Conservation (phyloP, 148 eudicot species). For the Spergularia marina region DNA sequence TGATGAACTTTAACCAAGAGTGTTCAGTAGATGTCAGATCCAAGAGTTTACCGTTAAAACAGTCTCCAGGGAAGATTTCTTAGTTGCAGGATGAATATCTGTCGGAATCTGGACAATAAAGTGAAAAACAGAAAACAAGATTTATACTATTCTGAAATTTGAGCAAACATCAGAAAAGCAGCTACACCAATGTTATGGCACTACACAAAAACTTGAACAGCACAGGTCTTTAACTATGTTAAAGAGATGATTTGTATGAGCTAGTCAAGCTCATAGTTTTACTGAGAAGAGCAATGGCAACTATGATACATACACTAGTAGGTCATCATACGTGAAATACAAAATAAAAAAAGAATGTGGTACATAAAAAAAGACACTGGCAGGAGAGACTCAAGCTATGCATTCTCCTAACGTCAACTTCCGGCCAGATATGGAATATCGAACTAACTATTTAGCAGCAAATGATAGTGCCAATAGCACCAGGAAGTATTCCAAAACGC, state of each 20-base stretch:
- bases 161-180: not conserved
- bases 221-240: not conserved
- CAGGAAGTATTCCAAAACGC: too few species aligned
- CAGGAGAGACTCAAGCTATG: not conserved
- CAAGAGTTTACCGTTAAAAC: slow-evolving; percentile 73
- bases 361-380: not conserved
- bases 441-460: not conserved
- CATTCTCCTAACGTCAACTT: not conserved
- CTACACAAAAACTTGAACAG: not conserved
- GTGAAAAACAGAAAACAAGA: not conserved
- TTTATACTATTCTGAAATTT: not conserved
- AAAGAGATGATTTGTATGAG: not conserved
- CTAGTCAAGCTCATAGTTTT: not conserved
- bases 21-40: not conserved
- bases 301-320: not conserved
- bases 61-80: slow-evolving; percentile 87
- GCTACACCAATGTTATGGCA: not conserved
- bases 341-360: not conserved
- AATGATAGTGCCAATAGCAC: too few species aligned
- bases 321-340: not conserved
- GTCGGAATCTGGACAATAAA: slow-evolving; percentile 72
- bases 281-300: not conserved
- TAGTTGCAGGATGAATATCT: slow-evolving; percentile 79
- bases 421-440: not conserved
- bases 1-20: slow-evolving; percentile 1